These are phyloP conservation scores for Nakaseomyces bracarensis DNA, from an alignment of 1,139 yeast genomes.

Conservation along the genomic window DNA sequence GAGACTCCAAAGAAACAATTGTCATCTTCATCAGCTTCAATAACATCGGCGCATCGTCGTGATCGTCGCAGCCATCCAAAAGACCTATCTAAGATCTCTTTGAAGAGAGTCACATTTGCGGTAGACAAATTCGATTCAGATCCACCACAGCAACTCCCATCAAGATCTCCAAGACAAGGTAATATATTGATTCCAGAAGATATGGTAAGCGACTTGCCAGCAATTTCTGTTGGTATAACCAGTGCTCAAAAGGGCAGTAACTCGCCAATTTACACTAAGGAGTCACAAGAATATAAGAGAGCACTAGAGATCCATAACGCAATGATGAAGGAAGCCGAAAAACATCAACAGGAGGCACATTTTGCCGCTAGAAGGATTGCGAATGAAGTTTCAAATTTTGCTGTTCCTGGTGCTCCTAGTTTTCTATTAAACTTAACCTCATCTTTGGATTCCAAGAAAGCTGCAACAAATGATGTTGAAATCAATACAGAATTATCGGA, in stretches of 20 bases:
- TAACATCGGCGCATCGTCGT: too few relatives aligned
- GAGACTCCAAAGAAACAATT: too few relatives aligned
- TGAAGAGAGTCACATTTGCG: constrained; percentile 68
- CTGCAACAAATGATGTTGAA: constrained; percentile 13
- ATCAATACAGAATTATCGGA: constrained; percentile 25
- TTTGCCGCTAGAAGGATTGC: constrained; percentile 61
- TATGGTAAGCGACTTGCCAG: constrained; percentile 47
- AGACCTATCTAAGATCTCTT: constrained; percentile 30
- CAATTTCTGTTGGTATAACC: constrained; percentile 54
- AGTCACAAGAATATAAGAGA: constrained; percentile 41
- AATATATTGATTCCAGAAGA: constrained; percentile 73
- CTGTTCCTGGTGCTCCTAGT: constrained; percentile 6
- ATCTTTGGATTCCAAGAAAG: neutral
- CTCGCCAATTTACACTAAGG: constrained; percentile 34
- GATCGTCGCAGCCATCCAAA: too few relatives aligned
- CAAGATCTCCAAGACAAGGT: constrained; percentile 73
- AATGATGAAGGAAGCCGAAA: constrained; percentile 53
- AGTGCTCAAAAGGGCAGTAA: neutral
- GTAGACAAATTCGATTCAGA: constrained; percentile 59
- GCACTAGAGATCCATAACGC: constrained; percentile 52
- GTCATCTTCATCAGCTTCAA: too few relatives aligned
- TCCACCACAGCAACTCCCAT: constrained; percentile 94
- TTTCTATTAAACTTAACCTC: neutral
- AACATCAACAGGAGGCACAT: constrained; percentile 71
- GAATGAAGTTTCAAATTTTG: constrained; percentile 44